These are phyloP conservation scores for Venturia nashicola DNA, from an alignment of 2,329 filamentous ascomycete species.

Conservation along the genomic window DNA sequence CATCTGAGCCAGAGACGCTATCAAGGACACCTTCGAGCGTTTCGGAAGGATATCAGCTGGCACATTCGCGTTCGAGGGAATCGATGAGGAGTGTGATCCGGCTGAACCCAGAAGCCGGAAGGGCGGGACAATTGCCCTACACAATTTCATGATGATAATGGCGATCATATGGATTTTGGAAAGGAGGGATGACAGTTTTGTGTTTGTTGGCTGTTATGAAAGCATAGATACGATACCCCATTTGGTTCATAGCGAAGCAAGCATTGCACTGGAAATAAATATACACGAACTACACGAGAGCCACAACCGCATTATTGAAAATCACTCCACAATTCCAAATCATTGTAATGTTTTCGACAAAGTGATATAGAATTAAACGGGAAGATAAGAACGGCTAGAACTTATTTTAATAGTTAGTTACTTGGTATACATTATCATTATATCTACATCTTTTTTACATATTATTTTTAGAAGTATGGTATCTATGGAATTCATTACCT, in stretches of 20 bases:
- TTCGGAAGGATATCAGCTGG: not conserved
- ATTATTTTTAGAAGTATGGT: no score
- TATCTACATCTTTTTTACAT: no score
- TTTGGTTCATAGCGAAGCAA: not conserved
- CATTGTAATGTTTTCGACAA: no score
- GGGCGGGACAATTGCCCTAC: constrained; percentile 21
- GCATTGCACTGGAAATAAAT: not conserved
- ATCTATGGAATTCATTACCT: no score
- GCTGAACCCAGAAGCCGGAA: constrained; percentile 14
- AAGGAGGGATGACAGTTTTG: not conserved
- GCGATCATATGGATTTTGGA: not conserved
- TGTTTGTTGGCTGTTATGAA: not conserved
- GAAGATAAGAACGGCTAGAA: no score
- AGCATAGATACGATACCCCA: not conserved
- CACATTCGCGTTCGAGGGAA: constrained; percentile 5
- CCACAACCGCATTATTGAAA: not conserved
- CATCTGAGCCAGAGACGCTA: not conserved
- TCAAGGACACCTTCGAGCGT: not conserved
- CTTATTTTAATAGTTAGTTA: no score
- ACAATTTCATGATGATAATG: not conserved
- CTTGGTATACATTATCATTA: no score
- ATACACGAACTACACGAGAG: not conserved
- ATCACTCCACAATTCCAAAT: no score
- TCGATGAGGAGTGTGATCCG: constrained; percentile 15
- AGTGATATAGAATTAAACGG: no score